Base-by-base conservation (phyloP, 257 asterid species). In the Nicotiana benthamiana region DNA sequence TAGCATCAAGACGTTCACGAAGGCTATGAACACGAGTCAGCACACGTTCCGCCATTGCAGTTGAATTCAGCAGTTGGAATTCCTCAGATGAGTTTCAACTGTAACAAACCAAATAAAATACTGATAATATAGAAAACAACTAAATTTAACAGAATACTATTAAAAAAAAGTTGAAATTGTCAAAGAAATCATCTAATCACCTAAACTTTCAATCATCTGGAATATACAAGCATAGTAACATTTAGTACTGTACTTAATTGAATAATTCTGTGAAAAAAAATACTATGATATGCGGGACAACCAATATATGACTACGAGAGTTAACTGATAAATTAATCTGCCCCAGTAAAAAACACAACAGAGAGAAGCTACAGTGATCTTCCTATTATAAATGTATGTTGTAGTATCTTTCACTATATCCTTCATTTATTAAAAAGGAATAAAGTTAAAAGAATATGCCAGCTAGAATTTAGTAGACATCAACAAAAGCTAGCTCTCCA, bases 1-100 rank as follows among this genome's bases (percentile, higher is more conserved):
- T 95, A 83, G 96, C 90, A 62, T 95, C 98, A 86, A 95, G 83
- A 28, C 96, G 95, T 85, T 95, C 99, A 2, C 92, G 96, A 52
- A 93, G 97, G 92, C 97, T 93, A 90, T 95, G 98, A 77, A 93
- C 98, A 27, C 98, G 94, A 27, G 90, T 89, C 30, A 92, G 88
- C 78, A 92, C 95, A 82, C 89, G 94, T 82, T 95, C 97, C 86
- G 93, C 93, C 99, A 92, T 93, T 80, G 91, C 60, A 52, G 76
- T 68, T 75, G 84, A 27, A 40, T 74, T 77, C 62, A 67, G 79
- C 76, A 72, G 51, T 63, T 75, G 67, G 30, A 72, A 60, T 60
- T 57, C 78, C 65, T 74, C 61, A 77, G 83, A 74, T 75, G 83
- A 67, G 4, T 74, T 87, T 82, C 80, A 83, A 74, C 59, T 43